Base-by-base conservation (phyloP, 202 grass and related monocot species). In the Digitaria exilis region DNA sequence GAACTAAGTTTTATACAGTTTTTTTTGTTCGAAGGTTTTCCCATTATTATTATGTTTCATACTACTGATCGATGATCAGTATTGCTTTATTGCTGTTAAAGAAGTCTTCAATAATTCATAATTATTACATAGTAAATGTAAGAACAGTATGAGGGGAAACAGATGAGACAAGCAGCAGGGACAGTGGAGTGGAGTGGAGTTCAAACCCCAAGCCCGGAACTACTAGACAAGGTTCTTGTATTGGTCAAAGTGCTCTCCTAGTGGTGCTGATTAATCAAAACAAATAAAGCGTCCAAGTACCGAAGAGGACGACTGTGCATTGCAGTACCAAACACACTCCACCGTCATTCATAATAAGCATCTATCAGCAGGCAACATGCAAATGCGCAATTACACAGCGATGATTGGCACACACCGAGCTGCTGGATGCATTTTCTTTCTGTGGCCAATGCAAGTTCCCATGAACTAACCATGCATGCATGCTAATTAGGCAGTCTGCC, bases 261-360 rank as follows among this genome's bases (percentile, higher is more conserved):
- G 84, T 54, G 84, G 14, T 61, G 66, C 48, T 45, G 63, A 77
- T 84, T 80, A 45, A 79, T 84, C 73, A 80, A 87, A 78, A 56
- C 5, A 55, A n/a, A n/a, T n/a, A n/a, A 32, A 37, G 35, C 80
- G 62, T 64, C 80, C 87, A 80, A 87, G 88, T 90, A 87, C 88
- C 84, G 83, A 90, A 85, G 68, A 61, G 72, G 31, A 54, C 7
- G 37, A 34, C 54, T 48, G 41, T 22, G 49, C 44, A 6, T 15
- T 19, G 25, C 62, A 84, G 57, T 69, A 73, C 49, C 51, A 12
- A 76, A n/a, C n/a, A n/a, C n/a, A n/a, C n/a, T n/a, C n/a, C n/a
- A n/a, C n/a, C n/a, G n/a, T n/a, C n/a, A n/a, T n/a, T n/a, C n/a
- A n/a, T n/a, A n/a, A n/a, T n/a, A n/a, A n/a, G n/a, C n/a, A n/a